These are phyloP conservation scores for Aspergillus pseudoviridinutans DNA, from an alignment of 2,329 filamentous ascomycete genomes.

Conservation along the genomic window DNA sequence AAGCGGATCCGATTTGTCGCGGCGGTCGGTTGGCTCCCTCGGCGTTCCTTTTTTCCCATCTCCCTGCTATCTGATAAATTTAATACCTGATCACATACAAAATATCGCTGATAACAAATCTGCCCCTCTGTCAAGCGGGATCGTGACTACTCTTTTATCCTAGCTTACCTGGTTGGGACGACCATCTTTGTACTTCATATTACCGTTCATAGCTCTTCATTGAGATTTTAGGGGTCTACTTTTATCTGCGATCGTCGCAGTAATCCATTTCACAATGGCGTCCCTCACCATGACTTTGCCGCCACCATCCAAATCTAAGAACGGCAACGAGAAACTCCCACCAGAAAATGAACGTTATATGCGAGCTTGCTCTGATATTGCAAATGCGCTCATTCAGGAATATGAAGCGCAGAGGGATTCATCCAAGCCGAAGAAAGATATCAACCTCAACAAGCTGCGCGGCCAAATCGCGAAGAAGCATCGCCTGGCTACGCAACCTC, in stretches of 20 bases:
- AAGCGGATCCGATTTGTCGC: slow-evolving; percentile 32
- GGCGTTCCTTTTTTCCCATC: slow-evolving; percentile 18
- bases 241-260: slow-evolving; percentile 5
- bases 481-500: slow-evolving; percentile 78
- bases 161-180: background rate
- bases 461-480: slow-evolving; percentile 91
- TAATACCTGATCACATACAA: too few relatives aligned
- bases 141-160: background rate
- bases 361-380: slow-evolving; percentile 92
- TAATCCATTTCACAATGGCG: slow-evolving; percentile 50
- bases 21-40: slow-evolving; percentile 25
- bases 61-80: slow-evolving; percentile 5
- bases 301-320: slow-evolving; percentile 55
- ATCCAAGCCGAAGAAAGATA: slow-evolving; percentile 70
- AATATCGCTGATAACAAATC: slow-evolving; percentile 7
- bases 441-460: slow-evolving; percentile 87
- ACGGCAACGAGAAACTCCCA: slow-evolving; percentile 66
- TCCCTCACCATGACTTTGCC: slow-evolving; percentile 59
- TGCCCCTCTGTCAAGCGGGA: slow-evolving; percentile 2
- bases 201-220: background rate
- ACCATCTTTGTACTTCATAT: background rate
- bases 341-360: slow-evolving; percentile 94
- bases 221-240: background rate
- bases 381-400: slow-evolving; percentile 88
- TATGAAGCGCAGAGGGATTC: slow-evolving; percentile 76